Evolutionary conservation across 1,284 basidiomycete species (phyloP), one percentile per base, ranked within the genome.

Genomic region (Cutaneotrichosporon sp.): DNA sequence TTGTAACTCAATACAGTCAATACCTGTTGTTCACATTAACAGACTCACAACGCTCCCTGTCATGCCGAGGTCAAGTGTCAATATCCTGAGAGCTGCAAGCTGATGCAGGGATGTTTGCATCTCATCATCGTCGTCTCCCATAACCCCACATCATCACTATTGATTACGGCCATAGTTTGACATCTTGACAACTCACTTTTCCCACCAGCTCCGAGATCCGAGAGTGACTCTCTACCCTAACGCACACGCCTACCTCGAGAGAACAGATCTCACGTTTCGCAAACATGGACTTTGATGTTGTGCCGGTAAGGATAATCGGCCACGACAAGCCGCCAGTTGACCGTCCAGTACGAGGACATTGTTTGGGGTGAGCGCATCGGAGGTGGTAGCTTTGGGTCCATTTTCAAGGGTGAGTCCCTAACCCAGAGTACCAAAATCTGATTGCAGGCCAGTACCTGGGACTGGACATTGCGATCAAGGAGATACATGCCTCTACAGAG

Each of bases 401-500:
- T 97, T 52, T 93, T 90, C 83, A 92, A 90, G 79, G 92, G 92
- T 89, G 59, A 52, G 34, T 34, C 36, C n/a, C 42, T 26, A 46
- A 38, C 3, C 22, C 22, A 26, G 21, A 31, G 38, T 6, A 7
- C 32, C 52, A 40, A 26, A 11, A 5, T 16, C 18, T 36, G 16
- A 49, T 38, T 36, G 18, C 72, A 92, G 93, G 90, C 2, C 86
- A 83, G 31, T 98, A 98, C 81, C 87, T 98, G 31, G 95, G 94
- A 4, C 91, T 97, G 69, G 92, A 96, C 71, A 92, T 98, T 32
- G 94, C 94, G 42, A 92, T 97, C 81, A 98, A 98, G 81, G 94
- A 96, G 81, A 91, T 97, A 4, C 84, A 94, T 3, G 91, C 92
- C 0, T 92, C 90, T 16, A 90, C 83, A 16, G 90, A 90, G 70